Evolutionary conservation across 495 filamentous ascomycete species (phyloP).

Genomic region (Penicillium parvum): DNA sequence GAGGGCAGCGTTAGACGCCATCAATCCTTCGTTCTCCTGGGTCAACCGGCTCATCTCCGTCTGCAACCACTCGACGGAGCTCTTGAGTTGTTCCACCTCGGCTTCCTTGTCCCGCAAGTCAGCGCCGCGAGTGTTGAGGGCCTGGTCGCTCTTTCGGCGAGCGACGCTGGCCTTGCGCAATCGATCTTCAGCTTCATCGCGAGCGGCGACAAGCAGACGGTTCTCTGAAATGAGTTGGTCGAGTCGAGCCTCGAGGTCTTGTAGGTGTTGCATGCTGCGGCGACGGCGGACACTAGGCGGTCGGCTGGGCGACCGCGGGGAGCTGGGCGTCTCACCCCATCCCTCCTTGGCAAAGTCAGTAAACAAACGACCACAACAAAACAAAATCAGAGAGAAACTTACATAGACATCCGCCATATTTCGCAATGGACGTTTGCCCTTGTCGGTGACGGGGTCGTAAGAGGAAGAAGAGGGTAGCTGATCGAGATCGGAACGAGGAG

Average conservation of each 20-base stretch:
- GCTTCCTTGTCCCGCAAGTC: slow-evolving; percentile 59
- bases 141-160: slow-evolving; percentile 50
- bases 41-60: slow-evolving; percentile 70
- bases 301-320: slow-evolving; percentile 88
- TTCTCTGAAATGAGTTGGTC: slow-evolving; percentile 82
- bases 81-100: slow-evolving; percentile 75
- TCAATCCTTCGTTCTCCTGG: slow-evolving; percentile 68
- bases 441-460: slow-evolving; percentile 74
- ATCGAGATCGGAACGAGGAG: slow-evolving; percentile 34
- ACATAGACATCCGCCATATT: slow-evolving; percentile 94
- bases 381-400: slow-evolving; percentile 44
- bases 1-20: slow-evolving; percentile 63
- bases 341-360: slow-evolving; percentile 63
- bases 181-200: slow-evolving; percentile 59
- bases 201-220: slow-evolving; percentile 66
- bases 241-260: slow-evolving; percentile 69
- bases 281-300: slow-evolving; percentile 93
- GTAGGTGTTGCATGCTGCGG: slow-evolving; percentile 90
- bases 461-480: slow-evolving; percentile 55
- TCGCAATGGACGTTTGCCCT: slow-evolving; percentile 75
- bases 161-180: slow-evolving; percentile 54
- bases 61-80: slow-evolving; percentile 71
- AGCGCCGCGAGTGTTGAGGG: slow-evolving; percentile 51
- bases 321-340: slow-evolving; percentile 87
- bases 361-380: slow-evolving; percentile 26